Base-by-base conservation (phyloP, 768 basidiomycete genomes). In the Leucogyrophana mollusca region DNA sequence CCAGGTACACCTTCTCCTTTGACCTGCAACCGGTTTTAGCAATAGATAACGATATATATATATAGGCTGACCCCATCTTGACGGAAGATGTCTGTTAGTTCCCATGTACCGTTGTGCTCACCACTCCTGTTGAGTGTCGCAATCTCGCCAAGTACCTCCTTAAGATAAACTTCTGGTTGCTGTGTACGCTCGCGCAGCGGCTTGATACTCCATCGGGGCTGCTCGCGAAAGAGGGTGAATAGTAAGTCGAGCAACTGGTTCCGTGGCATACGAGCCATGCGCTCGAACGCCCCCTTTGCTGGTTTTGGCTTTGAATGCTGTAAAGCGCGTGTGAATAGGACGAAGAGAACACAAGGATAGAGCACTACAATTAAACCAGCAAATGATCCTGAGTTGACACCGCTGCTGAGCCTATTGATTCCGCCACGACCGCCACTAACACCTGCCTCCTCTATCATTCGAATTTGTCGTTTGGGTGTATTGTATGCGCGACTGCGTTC, bases 191-290 rank as follows among this genome's bases (percentile, higher is more conserved):
- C 86, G 34, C 89, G 80, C 44, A 93, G 69, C 2, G 78, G 70
- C 53, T 84, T 85, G 62, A 93, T 83, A 47, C 80, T 73, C 93
- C 93, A 97, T 41, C 82, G 83, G n/a, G 84, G 78, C 35, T 77
- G 77, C 50, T 91, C 83, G 49, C 80, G 77, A 73, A 94, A 97
- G 5, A 84, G 72, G 2, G 68, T 55, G 67, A 94, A 94, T 34
- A 96, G 74, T 45, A 85, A 69, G 63, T 96, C 91, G 64, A 92
- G 74, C 7, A 96, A 78, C 59, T 94, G 87, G 68, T 92, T 87
- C 45, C 86, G 77, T 5, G 91, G 90, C 68, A 96, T 84, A 61
- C 94, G 89, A n/a, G 88, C 85, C 80, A 90, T 87, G 55, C 89
- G 87, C 66, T 94, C 90, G 69, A 87, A 87, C 11, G 78, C 71